phyloP scores from a whole-genome alignment of 2,329 filamentous ascomycete species.

The Xylariales sp. region DNA sequence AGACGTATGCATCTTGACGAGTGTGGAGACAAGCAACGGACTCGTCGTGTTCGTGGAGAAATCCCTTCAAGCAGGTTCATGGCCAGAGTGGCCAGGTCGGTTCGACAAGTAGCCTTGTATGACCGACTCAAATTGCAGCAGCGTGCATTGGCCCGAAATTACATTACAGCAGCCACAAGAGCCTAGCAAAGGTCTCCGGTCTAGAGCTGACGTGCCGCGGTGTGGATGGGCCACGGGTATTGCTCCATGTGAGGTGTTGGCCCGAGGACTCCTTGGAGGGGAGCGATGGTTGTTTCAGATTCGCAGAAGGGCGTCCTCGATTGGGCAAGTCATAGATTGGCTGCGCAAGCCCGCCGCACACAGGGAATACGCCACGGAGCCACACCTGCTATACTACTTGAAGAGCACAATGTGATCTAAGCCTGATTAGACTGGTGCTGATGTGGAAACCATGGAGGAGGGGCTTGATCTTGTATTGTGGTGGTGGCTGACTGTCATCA shows the following conservation, averaged over 20 bases:
- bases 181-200: slow-evolving; percentile 4
- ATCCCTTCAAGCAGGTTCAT: not conserved
- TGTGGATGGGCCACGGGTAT: not conserved
- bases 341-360: slow-evolving; percentile 5
- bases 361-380: slow-evolving; percentile 8
- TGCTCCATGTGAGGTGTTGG: not conserved
- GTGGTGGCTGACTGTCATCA: not conserved
- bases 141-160: slow-evolving; percentile 10
- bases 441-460: too few species aligned
- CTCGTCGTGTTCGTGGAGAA: not conserved
- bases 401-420: not conserved
- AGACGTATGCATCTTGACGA: not conserved
- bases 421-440: too few species aligned
- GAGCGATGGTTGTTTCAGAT: slow-evolving; percentile 12
- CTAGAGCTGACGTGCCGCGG: not conserved
- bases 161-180: slow-evolving; percentile 3
- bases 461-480: too few species aligned
- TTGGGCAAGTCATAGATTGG: slow-evolving; percentile 12
- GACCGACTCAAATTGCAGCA: slow-evolving; percentile 1
- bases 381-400: slow-evolving; percentile 1
- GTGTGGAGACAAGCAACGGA: too few species aligned
- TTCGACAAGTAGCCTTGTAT: not conserved
- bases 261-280: slow-evolving; percentile 2
- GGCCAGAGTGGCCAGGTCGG: not conserved
- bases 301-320: slow-evolving; percentile 3